A percentile compares a stretch with the other conserved stretches of the same genome.
Conservation (phyloP, 306 rosid species). For the Ziziphus jujuba region DNA sequence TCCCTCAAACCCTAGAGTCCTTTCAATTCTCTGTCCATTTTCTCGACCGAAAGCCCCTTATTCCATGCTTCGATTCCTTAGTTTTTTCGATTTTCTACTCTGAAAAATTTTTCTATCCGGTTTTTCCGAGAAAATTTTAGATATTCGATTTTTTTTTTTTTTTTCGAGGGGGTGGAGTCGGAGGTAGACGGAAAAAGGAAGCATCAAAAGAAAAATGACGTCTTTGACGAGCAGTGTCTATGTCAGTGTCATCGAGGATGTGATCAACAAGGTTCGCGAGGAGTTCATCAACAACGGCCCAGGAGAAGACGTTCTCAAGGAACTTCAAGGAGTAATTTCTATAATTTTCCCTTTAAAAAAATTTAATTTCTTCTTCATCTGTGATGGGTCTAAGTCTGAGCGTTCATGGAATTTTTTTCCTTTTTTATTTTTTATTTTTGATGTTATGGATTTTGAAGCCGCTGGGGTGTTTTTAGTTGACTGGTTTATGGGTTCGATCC, state of each 20-base stretch:
- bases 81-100: background rate
- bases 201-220: conserved; percentile 45
- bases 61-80: conserved; percentile 4
- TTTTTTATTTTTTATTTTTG: background rate
- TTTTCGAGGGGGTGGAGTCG: conserved; percentile 7
- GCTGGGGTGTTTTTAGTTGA: conserved; percentile 16
- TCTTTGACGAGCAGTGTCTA: conserved; percentile 83
- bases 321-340: conserved; percentile 91
- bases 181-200: conserved; percentile 22
- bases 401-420: background rate
- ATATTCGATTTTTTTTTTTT: conserved; percentile 18
- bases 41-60: conserved; percentile 34
- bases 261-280: conserved; percentile 84
- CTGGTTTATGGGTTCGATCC: conserved; percentile 55
- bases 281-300: conserved; percentile 83
- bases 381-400: background rate
- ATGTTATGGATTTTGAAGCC: background rate
- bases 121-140: conserved; percentile 1
- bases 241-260: conserved; percentile 90
- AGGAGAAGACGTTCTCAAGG: conserved; percentile 92
- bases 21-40: conserved; percentile 13
- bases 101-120: background rate
- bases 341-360: conserved; percentile 13
- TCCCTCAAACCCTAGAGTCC: conserved; percentile 21
- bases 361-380: background rate